These are phyloP conservation scores for fission yeast (Schizosaccharomyces pombe) DNA, from an alignment of 805 yeast species.

Conservation along the genomic window DNA sequence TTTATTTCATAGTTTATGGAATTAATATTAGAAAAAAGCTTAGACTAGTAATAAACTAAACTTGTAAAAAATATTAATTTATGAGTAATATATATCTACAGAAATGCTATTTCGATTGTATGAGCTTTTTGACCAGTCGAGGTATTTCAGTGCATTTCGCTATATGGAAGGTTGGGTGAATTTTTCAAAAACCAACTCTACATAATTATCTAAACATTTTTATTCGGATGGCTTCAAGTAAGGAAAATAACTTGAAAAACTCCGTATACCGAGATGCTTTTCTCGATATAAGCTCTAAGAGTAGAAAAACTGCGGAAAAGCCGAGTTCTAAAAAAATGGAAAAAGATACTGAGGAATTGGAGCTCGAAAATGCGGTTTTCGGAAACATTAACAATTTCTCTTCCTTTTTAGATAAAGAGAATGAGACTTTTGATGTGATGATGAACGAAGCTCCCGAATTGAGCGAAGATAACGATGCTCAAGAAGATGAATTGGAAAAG, in stretches of 20 bases:
- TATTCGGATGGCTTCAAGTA: neutral
- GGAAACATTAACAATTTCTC: conserved; percentile 69
- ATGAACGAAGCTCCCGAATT: conserved; percentile 5
- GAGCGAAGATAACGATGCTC: neutral
- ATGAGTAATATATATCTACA: too few species aligned
- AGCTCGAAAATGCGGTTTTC: conserved; percentile 62
- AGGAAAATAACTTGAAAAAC: neutral
- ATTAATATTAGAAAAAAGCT: too few species aligned
- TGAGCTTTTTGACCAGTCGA: too few species aligned
- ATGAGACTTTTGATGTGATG: conserved; percentile 18
- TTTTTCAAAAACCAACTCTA: neutral
- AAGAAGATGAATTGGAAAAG: conserved; percentile 5
- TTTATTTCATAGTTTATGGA: too few species aligned
- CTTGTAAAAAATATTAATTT: too few species aligned
- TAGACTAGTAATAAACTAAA: too few species aligned
- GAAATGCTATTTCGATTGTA: too few species aligned
- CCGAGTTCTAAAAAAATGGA: conserved; percentile 10
- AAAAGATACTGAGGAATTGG: conserved; percentile 65
- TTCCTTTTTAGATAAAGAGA: conserved; percentile 34
- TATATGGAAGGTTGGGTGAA: too few species aligned
- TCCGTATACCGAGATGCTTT: neutral
- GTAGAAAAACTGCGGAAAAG: neutral
- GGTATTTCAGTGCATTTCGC: too few species aligned
- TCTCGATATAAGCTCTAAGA: neutral
- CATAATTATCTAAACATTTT: too few species aligned